These are phyloP conservation scores for Ramalina intermedia DNA, from an alignment of 495 filamentous ascomycete species.

Conservation along the genomic window DNA sequence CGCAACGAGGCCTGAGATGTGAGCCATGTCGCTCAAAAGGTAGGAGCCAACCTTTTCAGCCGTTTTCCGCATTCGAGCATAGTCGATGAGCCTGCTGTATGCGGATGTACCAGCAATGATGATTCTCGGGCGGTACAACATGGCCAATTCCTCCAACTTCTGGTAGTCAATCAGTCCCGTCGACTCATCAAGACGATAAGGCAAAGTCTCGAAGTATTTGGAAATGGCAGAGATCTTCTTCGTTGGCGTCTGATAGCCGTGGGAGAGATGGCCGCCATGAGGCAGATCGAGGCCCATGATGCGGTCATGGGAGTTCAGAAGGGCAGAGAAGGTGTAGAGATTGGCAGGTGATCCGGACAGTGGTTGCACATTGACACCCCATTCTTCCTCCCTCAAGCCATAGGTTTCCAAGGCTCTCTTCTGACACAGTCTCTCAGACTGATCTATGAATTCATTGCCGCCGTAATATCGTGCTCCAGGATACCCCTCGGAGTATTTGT, in stretches of 20 bases:
- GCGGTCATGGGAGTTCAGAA: slow-evolving; percentile 83
- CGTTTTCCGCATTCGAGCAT: slow-evolving; percentile 72
- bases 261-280: slow-evolving; percentile 91
- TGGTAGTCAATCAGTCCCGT: slow-evolving; percentile 93
- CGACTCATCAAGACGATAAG: slow-evolving; percentile 78
- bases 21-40: slow-evolving; percentile 91
- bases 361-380: slow-evolving; percentile 96
- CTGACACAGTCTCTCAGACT: slow-evolving; percentile 80
- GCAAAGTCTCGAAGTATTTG: slow-evolving; percentile 96
- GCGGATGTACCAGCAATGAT: slow-evolving; percentile 91
- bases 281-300: slow-evolving; percentile 96
- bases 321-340: slow-evolving; percentile 84
- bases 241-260: slow-evolving; percentile 92
- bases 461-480: slow-evolving; percentile 95
- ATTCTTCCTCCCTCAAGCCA: slow-evolving; percentile 66
- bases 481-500: slow-evolving; percentile 98
- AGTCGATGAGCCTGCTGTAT: slow-evolving; percentile 90
- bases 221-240: slow-evolving; percentile 98
- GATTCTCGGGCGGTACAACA: slow-evolving; percentile 83
- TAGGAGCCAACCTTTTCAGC: slow-evolving; percentile 85
- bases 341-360: slow-evolving; percentile 94
- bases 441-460: slow-evolving; percentile 90
- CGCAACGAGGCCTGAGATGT: slow-evolving; percentile 88
- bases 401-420: slow-evolving; percentile 78
- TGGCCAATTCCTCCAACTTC: slow-evolving; percentile 69